These are phyloP conservation scores for Dictyostelium intermedium DNA, from an alignment of 78 protist species.

Conservation along the genomic window DNA sequence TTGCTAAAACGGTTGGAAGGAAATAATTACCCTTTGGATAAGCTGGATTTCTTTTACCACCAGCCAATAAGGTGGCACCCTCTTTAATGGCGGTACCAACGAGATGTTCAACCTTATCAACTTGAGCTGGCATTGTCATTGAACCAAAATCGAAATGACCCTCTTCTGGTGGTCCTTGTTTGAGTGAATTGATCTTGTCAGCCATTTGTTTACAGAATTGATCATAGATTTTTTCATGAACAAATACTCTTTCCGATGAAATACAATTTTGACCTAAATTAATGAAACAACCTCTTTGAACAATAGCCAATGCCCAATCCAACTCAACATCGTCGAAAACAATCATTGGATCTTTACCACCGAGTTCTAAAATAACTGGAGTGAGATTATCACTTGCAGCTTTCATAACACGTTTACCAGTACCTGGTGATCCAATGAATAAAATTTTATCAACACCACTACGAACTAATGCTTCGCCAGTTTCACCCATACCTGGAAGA, in stretches of 20 bases:
- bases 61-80: conserved; percentile 84
- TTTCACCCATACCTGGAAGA: conserved; percentile 79
- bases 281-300: conserved; percentile 79
- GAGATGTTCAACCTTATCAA: conserved; percentile 70
- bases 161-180: conserved; percentile 77
- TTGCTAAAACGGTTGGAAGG: conserved; percentile 79
- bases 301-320: conserved; percentile 80
- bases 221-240: conserved; percentile 71
- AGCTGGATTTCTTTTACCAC: conserved; percentile 75
- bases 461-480: conserved; percentile 79
- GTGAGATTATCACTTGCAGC: conserved; percentile 82
- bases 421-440: conserved; percentile 86
- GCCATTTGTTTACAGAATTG: conserved; percentile 54
- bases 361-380: conserved; percentile 82
- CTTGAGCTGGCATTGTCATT: conserved; percentile 87
- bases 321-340: conserved; percentile 77
- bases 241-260: conserved; percentile 78
- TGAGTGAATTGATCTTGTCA: conserved; percentile 7
- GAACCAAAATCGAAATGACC: conserved; percentile 84
- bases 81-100: conserved; percentile 77
- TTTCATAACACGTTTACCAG: conserved; percentile 89
- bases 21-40: conserved; percentile 46
- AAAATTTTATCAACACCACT: conserved; percentile 81
- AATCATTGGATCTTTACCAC: conserved; percentile 85
- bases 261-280: conserved; percentile 81